A percentile compares a stretch with the other conserved stretches of the same genome.
Evolutionary conservation across 2,329 filamentous ascomycete genomes (phyloP).

Genomic region (Hysterium pulicare): DNA sequence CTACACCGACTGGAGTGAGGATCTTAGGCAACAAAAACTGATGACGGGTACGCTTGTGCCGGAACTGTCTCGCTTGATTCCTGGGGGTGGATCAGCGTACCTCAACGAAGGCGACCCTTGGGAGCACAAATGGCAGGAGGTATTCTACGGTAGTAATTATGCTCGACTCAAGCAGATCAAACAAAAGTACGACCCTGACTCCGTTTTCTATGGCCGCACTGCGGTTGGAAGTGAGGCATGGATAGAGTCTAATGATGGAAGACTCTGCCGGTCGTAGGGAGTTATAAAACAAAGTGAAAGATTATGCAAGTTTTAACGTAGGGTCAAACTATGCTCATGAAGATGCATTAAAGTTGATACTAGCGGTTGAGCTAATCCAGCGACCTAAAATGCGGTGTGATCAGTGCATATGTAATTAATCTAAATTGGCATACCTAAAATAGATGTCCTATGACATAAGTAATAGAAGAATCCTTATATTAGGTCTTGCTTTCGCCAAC

Average conservation of each 20-base stretch:
- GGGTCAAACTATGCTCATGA: too few relatives aligned
- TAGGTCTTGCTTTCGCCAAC: too few relatives aligned
- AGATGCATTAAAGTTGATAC: too few relatives aligned
- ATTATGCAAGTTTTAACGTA: too few relatives aligned
- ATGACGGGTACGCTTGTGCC: constrained; percentile 23
- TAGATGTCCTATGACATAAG: too few relatives aligned
- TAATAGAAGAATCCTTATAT: too few relatives aligned
- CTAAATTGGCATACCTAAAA: too few relatives aligned
- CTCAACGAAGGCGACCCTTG: constrained; percentile 27
- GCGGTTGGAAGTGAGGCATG: constrained; percentile 28
- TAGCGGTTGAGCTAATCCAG: too few relatives aligned
- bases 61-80: constrained; percentile 17
- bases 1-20: constrained; percentile 3
- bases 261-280: constrained; percentile 13
- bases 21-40: constrained; percentile 3
- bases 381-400: too few relatives aligned
- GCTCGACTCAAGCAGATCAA: constrained; percentile 16
- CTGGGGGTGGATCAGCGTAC: constrained; percentile 25
- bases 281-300: too few relatives aligned
- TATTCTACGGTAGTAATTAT: constrained; percentile 22
- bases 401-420: too few relatives aligned
- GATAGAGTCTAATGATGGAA: constrained; percentile 13
- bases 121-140: constrained; percentile 23
- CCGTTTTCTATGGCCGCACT: constrained; percentile 20
- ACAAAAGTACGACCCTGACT: constrained; percentile 17